Percentiles rank a stretch among this genome's conserved stretches.
phyloP scores from a whole-genome alignment of 169 alveolate species.

The Neospora caninum region DNA sequence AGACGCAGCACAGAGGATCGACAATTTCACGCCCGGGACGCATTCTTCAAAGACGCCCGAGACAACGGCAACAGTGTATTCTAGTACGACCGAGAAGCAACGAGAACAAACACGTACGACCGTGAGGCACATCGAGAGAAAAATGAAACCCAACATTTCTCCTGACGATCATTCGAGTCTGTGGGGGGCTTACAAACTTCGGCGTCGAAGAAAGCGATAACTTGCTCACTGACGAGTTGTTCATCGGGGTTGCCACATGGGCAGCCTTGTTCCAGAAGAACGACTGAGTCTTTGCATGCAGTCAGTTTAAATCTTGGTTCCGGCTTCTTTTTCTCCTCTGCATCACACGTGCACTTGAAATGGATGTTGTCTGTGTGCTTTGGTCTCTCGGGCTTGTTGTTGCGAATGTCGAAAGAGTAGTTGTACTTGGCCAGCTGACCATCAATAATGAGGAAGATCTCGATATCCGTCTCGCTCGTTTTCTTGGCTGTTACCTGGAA shows the following conservation, averaged over 20 bases:
- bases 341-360: slow-evolving; percentile 60
- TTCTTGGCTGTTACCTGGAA: slow-evolving; percentile 75
- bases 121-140: not conserved
- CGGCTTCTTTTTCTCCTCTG: slow-evolving; percentile 44
- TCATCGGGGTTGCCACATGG: slow-evolving; percentile 42
- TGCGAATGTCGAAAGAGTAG: slow-evolving; percentile 77
- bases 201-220: slow-evolving; percentile 63
- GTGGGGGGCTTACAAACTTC: slow-evolving; percentile 51
- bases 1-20: not conserved
- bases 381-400: slow-evolving; percentile 72
- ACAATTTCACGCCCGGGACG: not conserved
- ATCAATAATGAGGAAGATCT: slow-evolving; percentile 72
- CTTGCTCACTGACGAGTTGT: slow-evolving; percentile 56
- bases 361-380: slow-evolving; percentile 62
- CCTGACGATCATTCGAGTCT: not conserved
- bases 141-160: not conserved
- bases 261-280: slow-evolving; percentile 58
- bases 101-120: not conserved
- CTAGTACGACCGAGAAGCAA: not conserved
- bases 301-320: slow-evolving; percentile 12
- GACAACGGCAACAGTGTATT: too few species aligned
- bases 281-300: not conserved
- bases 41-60: not conserved
- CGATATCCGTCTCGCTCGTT: slow-evolving; percentile 77
- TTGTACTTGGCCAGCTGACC: slow-evolving; percentile 73